A percentile compares a stretch with the other conserved stretches of the same genome.
Evolutionary conservation across 1,139 yeast species (phyloP).

Genomic region (Ashbya aceris): DNA sequence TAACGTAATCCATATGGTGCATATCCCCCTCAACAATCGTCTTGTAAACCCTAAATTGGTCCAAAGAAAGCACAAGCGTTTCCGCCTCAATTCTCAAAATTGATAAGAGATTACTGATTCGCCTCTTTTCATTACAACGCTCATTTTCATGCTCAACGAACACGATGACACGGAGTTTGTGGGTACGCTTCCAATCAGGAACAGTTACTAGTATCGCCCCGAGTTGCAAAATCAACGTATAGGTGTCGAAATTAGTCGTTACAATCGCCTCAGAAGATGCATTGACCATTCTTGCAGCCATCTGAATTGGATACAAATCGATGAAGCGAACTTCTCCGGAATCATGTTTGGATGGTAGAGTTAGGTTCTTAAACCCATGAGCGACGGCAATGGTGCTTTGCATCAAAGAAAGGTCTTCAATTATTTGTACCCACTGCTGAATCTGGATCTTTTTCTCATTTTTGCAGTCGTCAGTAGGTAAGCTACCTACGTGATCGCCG

Average conservation of each 20-base stretch:
- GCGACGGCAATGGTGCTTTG: conserved; percentile 92
- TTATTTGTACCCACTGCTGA: conserved; percentile 82
- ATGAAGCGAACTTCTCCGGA: conserved; percentile 35
- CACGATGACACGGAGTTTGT: conserved; percentile 67
- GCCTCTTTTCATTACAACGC: conserved; percentile 53
- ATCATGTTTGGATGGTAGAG: conserved; percentile 40
- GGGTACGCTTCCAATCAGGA: conserved; percentile 80
- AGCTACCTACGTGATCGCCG: conserved; percentile 6
- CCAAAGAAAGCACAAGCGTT: conserved; percentile 62
- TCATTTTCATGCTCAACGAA: conserved; percentile 75
- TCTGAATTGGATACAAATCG: conserved; percentile 91
- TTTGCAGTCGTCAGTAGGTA: conserved; percentile 79
- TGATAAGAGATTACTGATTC: conserved; percentile 57
- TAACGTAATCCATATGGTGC: conserved; percentile 29
- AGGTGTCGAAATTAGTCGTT: conserved; percentile 90
- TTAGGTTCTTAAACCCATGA: conserved; percentile 62
- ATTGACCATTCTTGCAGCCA: conserved; percentile 70
- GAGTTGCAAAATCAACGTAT: conserved; percentile 80
- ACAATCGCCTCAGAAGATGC: conserved; percentile 42
- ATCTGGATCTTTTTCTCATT: conserved; percentile 62
- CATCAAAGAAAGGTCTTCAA: conserved; percentile 88
- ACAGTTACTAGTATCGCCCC: conserved; percentile 91
- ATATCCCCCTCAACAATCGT: conserved; percentile 61
- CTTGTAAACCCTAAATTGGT: conserved; percentile 56
- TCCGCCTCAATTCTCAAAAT: conserved; percentile 76